Conservation (phyloP, 2,329 filamentous ascomycete genomes). For the Colletotrichum caudatum region DNA sequence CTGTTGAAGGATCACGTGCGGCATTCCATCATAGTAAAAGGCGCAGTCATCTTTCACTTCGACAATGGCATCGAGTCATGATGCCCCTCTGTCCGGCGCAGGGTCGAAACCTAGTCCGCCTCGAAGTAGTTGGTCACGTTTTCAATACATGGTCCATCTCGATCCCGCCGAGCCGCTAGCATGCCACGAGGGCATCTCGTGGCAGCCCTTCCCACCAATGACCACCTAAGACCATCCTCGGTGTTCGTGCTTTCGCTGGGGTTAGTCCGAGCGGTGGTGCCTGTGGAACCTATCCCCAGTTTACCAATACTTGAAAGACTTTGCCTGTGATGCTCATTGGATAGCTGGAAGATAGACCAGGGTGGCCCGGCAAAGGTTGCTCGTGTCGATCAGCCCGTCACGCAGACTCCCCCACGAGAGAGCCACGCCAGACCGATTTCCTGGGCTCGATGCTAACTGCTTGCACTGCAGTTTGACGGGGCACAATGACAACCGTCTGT, state of each 20-base stretch:
- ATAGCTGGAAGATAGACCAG: no score
- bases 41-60: neutral
- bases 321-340: no score
- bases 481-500: neutral
- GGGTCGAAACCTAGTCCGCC: neutral
- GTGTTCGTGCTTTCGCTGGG: neutral
- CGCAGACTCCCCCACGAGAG: neutral
- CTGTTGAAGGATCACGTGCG: neutral
- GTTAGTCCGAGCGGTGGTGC: neutral
- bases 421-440: neutral
- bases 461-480: neutral
- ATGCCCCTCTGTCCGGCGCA: neutral
- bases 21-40: neutral
- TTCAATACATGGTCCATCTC: neutral
- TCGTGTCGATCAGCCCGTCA: neutral
- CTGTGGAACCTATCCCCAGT: no score
- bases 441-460: neutral
- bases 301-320: no score
- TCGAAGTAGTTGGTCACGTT: neutral
- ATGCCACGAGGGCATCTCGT: neutral
- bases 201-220: no score
- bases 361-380: neutral
- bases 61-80: neutral
- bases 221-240: neutral
- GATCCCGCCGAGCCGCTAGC: no score